phyloP scores from a whole-genome alignment of 1,139 yeast species.

The Diutina neorugosa region DNA sequence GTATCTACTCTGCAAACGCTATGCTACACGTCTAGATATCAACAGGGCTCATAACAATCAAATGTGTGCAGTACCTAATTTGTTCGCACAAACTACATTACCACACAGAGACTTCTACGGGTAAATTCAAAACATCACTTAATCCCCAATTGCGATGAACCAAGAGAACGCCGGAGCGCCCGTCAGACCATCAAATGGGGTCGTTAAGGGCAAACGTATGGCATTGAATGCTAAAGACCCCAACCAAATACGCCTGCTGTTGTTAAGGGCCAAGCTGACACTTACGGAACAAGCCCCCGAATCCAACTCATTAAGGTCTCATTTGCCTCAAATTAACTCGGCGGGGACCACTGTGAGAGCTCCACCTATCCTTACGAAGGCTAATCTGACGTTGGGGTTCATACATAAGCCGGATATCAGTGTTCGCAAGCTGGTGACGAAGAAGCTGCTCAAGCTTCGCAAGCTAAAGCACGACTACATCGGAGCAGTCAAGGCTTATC shows the following conservation, averaged over 20 bases:
- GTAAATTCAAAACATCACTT: neutral
- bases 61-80: neutral
- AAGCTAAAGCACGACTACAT: conserved; percentile 6
- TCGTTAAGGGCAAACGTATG: neutral
- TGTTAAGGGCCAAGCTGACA: conserved; percentile 24
- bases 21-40: neutral
- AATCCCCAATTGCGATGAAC: neutral
- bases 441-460: conserved; percentile 6
- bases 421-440: conserved; percentile 4
- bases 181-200: neutral
- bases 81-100: neutral
- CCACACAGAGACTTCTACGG: neutral
- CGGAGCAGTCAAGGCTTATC: conserved; percentile 6
- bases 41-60: neutral
- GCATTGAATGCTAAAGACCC: conserved; percentile 42
- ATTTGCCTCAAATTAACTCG: conserved; percentile 10
- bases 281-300: conserved; percentile 7
- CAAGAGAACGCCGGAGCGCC: conserved; percentile 1
- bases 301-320: conserved; percentile 5
- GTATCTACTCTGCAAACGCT: neutral
- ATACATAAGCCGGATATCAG: conserved; percentile 9
- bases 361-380: conserved; percentile 19
- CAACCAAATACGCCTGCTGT: conserved; percentile 19
- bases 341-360: conserved; percentile 5
- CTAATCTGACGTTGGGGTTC: conserved; percentile 31